These are phyloP conservation scores for Senna siamea DNA, from an alignment of 306 rosid species.

Conservation along the genomic window DNA sequence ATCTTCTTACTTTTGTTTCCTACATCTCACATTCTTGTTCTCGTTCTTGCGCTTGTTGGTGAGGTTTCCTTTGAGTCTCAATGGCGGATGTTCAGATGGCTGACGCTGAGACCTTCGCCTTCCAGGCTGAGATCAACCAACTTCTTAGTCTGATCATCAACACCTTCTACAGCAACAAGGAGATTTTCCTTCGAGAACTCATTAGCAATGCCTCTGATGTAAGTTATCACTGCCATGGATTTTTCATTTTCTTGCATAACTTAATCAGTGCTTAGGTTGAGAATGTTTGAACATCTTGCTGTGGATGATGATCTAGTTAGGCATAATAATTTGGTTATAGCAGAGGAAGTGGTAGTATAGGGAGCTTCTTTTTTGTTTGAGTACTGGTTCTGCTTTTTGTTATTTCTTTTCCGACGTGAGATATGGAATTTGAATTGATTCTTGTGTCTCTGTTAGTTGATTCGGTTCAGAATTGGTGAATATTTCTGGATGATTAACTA, in stretches of 20 bases:
- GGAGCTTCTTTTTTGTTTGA: background rate
- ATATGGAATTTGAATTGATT: too few relatives aligned
- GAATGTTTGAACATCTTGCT: background rate
- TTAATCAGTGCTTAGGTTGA: background rate
- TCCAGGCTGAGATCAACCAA: slow-evolving; percentile 68
- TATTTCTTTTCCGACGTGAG: too few relatives aligned
- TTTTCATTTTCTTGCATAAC: too few relatives aligned
- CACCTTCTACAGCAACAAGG: slow-evolving; percentile 64
- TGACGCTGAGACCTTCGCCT: slow-evolving; percentile 61
- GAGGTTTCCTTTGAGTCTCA: background rate
- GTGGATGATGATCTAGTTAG: background rate
- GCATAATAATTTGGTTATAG: background rate
- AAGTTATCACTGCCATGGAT: background rate
- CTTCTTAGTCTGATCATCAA: slow-evolving; percentile 69
- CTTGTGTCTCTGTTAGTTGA: background rate
- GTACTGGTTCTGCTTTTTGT: background rate
- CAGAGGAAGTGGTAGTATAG: background rate
- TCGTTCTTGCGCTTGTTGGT: background rate
- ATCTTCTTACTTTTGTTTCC: background rate
- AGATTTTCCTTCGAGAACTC: slow-evolving; percentile 65
- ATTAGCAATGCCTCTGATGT: slow-evolving; percentile 65
- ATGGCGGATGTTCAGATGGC: slow-evolving; percentile 65
- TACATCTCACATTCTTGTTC: background rate
- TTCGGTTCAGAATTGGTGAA: background rate
- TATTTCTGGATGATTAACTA: background rate